These are phyloP conservation scores for Yamadazyma conglobata DNA, from an alignment of 1,139 yeast species.

Conservation along the genomic window DNA sequence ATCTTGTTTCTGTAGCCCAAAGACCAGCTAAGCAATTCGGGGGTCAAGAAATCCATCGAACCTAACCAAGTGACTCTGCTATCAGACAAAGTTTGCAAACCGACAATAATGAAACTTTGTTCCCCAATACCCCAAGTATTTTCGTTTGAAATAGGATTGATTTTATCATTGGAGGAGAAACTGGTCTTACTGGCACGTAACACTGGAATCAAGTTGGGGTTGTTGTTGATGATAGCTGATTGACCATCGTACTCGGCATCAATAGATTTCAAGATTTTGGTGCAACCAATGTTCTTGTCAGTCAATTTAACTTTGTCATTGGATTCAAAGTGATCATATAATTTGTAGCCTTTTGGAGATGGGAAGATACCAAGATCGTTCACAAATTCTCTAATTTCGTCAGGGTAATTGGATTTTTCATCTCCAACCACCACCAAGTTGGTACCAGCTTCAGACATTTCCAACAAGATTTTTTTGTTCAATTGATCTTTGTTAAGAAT, in stretches of 20 bases:
- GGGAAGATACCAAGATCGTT: conserved; percentile 83
- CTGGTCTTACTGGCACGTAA: conserved; percentile 68
- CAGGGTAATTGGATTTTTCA: conserved; percentile 46
- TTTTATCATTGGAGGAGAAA: conserved; percentile 43
- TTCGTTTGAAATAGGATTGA: conserved; percentile 40
- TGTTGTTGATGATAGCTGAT: conserved; percentile 43
- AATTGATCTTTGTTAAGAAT: conserved; percentile 29
- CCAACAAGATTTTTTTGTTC: conserved; percentile 31
- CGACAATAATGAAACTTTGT: conserved; percentile 76
- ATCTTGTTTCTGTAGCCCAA: conserved; percentile 68
- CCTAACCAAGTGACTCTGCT: conserved; percentile 87
- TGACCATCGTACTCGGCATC: conserved; percentile 31
- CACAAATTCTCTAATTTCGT: conserved; percentile 62
- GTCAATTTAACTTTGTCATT: conserved; percentile 23
- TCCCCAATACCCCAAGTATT: conserved; percentile 78
- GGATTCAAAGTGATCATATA: conserved; percentile 62
- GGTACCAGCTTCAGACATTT: conserved; percentile 70
- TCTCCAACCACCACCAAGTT: conserved; percentile 67
- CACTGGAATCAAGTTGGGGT: conserved; percentile 67
- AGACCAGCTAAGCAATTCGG: conserved; percentile 64
- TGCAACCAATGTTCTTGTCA: conserved; percentile 23
- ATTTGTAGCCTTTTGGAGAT: conserved; percentile 68
- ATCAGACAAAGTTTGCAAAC: conserved; percentile 75
- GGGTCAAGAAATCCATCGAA: conserved; percentile 50
- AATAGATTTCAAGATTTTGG: conserved; percentile 21